Evolutionary conservation across 805 yeast species (phyloP).

Genomic region (Pichia nakasei): DNA sequence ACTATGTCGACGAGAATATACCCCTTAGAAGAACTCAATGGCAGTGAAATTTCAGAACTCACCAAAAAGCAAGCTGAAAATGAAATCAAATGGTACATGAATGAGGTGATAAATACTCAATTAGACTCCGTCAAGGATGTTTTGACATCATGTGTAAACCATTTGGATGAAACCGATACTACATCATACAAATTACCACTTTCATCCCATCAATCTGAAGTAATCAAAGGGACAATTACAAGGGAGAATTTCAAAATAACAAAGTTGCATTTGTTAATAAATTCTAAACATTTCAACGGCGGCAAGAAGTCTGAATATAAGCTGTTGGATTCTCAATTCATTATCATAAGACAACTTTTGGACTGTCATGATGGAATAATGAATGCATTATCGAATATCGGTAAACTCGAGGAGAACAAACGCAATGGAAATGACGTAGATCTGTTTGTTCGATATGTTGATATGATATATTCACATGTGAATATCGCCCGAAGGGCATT

Average conservation of each 20-base stretch:
- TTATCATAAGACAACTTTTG: conserved; percentile 34
- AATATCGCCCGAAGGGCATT: conserved; percentile 29
- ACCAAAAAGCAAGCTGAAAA: conserved; percentile 10
- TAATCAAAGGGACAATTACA: conserved; percentile 51
- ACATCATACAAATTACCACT: conserved; percentile 48
- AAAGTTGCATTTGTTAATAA: conserved; percentile 35
- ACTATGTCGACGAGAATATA: conserved; percentile 16
- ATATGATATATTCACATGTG: conserved; percentile 25
- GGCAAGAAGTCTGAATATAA: conserved; percentile 31
- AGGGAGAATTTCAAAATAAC: conserved; percentile 46
- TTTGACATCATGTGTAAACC: conserved; percentile 31
- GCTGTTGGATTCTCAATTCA: conserved; percentile 29
- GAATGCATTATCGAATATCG: conserved; percentile 36
- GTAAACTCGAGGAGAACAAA: conserved; percentile 23
- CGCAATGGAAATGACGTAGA: conserved; percentile 13
- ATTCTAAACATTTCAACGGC: conserved; percentile 32
- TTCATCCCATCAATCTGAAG: conserved; percentile 44
- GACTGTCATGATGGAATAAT: conserved; percentile 28
- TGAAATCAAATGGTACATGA: conserved; percentile 40
- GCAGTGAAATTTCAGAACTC: conserved; percentile 3
- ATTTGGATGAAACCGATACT: conserved; percentile 29
- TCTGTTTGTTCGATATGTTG: conserved; percentile 17
- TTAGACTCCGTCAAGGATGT: conserved; percentile 39
- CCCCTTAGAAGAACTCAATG: conserved; percentile 1
- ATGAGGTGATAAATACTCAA: conserved; percentile 38